Evolutionary conservation across 2,329 filamentous ascomycete genomes (phyloP).

Genomic region (Fusarium bulbicola): DNA sequence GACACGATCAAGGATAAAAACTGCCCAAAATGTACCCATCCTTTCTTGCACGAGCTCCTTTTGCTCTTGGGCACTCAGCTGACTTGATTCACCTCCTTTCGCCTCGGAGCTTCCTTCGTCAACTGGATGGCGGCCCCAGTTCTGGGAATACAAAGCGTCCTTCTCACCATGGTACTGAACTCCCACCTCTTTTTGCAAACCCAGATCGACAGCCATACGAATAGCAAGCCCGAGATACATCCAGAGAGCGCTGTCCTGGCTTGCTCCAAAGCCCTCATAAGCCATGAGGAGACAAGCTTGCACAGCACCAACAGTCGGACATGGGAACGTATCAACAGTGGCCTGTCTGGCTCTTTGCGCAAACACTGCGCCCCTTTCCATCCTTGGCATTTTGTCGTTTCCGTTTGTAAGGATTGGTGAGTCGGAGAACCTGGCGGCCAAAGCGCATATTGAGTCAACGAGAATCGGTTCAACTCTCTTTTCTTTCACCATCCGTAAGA

Average conservation of each 20-base stretch:
- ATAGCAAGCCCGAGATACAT: conserved; percentile 93
- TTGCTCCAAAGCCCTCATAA: conserved; percentile 88
- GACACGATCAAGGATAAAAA: conserved; percentile 86
- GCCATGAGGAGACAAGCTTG: conserved; percentile 86
- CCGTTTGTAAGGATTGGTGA: conserved; percentile 58
- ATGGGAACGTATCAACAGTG: conserved; percentile 83
- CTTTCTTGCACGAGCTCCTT: conserved; percentile 80
- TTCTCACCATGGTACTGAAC: conserved; percentile 68
- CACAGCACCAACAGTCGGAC: conserved; percentile 82
- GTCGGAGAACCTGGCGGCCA: conserved; percentile 83
- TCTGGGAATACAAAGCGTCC: conserved; percentile 59
- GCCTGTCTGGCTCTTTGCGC: conserved; percentile 85
- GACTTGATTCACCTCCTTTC: conserved; percentile 54
- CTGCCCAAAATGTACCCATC: conserved; percentile 88
- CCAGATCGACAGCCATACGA: conserved; percentile 81
- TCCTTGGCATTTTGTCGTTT: conserved; percentile 60
- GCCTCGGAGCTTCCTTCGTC: conserved; percentile 52
- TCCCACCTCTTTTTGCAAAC: conserved; percentile 83
- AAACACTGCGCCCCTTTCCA: conserved; percentile 80
- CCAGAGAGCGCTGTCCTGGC: conserved; percentile 90
- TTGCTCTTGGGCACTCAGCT: conserved; percentile 60
- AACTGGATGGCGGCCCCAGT: conserved; percentile 50
- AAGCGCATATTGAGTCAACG: conserved; percentile 84
- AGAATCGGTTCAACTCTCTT: conserved; percentile 85
- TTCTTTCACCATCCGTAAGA: conserved; percentile 78